phyloP scores from a whole-genome alignment of 768 basidiomycete genomes.

The Cubamyces lactineus region DNA sequence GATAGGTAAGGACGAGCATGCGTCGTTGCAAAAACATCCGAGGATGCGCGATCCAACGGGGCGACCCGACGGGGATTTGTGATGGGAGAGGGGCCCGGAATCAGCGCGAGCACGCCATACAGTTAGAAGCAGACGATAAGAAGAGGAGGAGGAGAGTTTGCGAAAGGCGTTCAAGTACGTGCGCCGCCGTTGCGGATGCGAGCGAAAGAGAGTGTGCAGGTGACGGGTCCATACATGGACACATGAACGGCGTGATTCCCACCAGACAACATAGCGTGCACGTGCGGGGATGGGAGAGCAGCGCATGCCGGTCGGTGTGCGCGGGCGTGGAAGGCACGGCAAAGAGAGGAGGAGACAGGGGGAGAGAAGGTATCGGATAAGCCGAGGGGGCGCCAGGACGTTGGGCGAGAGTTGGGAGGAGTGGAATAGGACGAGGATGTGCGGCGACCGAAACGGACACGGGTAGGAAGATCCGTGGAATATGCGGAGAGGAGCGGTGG shows the following conservation, averaged over 20 bases:
- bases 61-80: conserved; percentile 1
- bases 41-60: conserved; percentile 20
- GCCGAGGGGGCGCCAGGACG: conserved; percentile 35
- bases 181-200: conserved; percentile 6
- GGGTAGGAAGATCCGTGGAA: conserved; percentile 22
- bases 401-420: conserved; percentile 15
- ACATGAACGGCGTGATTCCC: conserved; percentile 26
- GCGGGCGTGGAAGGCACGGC: conserved; percentile 1
- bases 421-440: conserved; percentile 17
- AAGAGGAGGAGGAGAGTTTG: conserved; percentile 7
- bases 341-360: neutral
- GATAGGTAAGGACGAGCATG: conserved; percentile 28
- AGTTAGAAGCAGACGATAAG: conserved; percentile 16
- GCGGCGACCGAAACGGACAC: conserved; percentile 18
- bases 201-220: conserved; percentile 18
- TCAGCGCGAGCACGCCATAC: conserved; percentile 21
- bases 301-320: conserved; percentile 7
- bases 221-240: conserved; percentile 19
- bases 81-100: conserved; percentile 9
- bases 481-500: conserved; percentile 19
- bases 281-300: conserved; percentile 12
- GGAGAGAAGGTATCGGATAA: conserved; percentile 14
- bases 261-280: conserved; percentile 7
- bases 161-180: neutral
- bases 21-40: conserved; percentile 12